Evolutionary conservation across 495 filamentous ascomycete species (phyloP).

Genomic region (Gamarada debralockiae): DNA sequence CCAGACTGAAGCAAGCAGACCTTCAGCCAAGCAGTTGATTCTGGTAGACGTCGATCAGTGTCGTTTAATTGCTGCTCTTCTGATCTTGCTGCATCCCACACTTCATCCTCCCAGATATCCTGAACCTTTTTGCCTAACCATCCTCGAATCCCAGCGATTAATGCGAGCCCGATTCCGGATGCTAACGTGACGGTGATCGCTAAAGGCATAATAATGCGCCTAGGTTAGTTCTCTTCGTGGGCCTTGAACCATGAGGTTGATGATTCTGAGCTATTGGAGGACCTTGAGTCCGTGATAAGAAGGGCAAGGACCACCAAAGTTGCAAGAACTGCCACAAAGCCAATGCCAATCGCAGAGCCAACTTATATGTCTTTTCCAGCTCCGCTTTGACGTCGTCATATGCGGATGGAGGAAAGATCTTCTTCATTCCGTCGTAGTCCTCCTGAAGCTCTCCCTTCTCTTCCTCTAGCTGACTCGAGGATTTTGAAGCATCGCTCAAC

Average conservation of each 20-base stretch:
- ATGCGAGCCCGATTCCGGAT: slow-evolving; percentile 24
- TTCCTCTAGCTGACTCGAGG: slow-evolving; percentile 35
- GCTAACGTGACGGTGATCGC: slow-evolving; percentile 24
- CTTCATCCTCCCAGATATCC: slow-evolving; percentile 55
- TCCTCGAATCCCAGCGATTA: slow-evolving; percentile 41
- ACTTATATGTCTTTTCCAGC: slow-evolving; percentile 41
- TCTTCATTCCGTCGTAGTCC: slow-evolving; percentile 45
- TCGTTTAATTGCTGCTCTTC: slow-evolving; percentile 36
- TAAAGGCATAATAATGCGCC: slow-evolving; percentile 21
- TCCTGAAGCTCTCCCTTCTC: slow-evolving; percentile 46
- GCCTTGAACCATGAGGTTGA: neutral
- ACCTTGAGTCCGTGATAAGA: slow-evolving; percentile 6
- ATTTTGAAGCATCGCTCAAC: slow-evolving; percentile 41
- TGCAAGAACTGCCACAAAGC: slow-evolving; percentile 28
- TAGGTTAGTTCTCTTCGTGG: neutral
- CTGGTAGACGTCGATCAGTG: slow-evolving; percentile 41
- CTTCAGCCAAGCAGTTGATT: slow-evolving; percentile 67
- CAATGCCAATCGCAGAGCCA: slow-evolving; percentile 41
- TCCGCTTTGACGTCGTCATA: slow-evolving; percentile 45
- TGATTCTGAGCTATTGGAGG: neutral
- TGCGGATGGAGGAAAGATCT: slow-evolving; percentile 60
- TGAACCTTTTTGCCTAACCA: slow-evolving; percentile 51
- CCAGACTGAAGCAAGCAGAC: slow-evolving; percentile 58
- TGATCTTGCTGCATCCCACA: slow-evolving; percentile 54
- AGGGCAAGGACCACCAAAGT: slow-evolving; percentile 23